Conservation (phyloP, 345 rosid genomes). For the Angophora floribunda region DNA sequence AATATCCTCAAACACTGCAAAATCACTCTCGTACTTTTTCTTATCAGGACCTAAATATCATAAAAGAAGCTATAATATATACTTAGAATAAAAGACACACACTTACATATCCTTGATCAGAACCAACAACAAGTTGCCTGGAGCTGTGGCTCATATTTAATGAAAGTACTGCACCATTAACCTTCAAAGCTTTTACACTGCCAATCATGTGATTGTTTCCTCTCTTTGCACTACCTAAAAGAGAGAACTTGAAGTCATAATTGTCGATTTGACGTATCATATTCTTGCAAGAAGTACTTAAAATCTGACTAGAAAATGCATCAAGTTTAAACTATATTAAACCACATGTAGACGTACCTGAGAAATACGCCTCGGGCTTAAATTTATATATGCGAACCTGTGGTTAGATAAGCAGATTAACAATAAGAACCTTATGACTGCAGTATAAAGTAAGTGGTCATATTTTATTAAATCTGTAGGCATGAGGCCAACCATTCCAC, state of each 20-base stretch:
- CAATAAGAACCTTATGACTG: not conserved
- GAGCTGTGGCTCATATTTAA: slow-evolving; percentile 37
- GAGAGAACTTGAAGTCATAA: not conserved
- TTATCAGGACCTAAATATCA: not conserved
- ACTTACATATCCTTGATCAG: slow-evolving; percentile 88
- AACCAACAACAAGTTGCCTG: slow-evolving; percentile 61
- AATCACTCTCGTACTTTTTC: not conserved
- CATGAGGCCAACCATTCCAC: slow-evolving; percentile 48
- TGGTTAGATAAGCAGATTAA: not conserved
- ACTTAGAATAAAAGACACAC: not conserved
- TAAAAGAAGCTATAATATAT: not conserved
- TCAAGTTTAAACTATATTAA: slow-evolving; percentile 37
- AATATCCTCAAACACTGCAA: not conserved
- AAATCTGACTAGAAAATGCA: not conserved
- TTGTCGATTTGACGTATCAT: not conserved
- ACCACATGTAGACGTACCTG: slow-evolving; percentile 50
- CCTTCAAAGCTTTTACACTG: slow-evolving; percentile 49
- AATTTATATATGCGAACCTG: slow-evolving; percentile 77
- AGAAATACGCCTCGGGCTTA: slow-evolving; percentile 59
- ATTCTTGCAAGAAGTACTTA: not conserved
- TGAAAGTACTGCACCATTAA: slow-evolving; percentile 60
- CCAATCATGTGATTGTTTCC: slow-evolving; percentile 60
- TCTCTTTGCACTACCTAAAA: slow-evolving; percentile 52
- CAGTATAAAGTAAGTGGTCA: not conserved
- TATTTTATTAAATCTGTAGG: not conserved